These are phyloP conservation scores for Boletus subparvulus DNA, from an alignment of 768 basidiomycete genomes.

Conservation along the genomic window DNA sequence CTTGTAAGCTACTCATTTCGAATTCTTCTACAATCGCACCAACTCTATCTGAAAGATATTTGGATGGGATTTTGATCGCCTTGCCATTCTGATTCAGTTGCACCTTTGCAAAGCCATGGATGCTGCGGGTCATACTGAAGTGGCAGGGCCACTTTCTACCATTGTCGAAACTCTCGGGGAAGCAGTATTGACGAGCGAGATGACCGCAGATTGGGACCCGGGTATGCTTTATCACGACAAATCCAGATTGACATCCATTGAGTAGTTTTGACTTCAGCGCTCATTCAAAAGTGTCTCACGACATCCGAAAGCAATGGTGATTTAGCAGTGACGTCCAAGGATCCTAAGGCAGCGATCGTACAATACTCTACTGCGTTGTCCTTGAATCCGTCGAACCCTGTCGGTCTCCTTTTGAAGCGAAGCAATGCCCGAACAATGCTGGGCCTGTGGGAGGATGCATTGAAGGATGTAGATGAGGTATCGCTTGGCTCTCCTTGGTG, in stretches of 20 bases:
- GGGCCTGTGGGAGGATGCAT: not conserved
- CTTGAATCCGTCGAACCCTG: not conserved
- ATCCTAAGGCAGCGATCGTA: not conserved
- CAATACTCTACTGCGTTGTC: constrained; percentile 9
- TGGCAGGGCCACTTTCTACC: not conserved
- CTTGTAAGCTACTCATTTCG: not conserved
- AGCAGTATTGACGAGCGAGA: not conserved
- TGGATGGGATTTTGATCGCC: constrained; percentile 4
- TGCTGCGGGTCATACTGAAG: not conserved
- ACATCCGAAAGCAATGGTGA: not conserved
- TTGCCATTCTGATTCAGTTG: not conserved
- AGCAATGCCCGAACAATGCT: not conserved
- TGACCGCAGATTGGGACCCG: not conserved
- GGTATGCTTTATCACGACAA: too few relatives aligned
- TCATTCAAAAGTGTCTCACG: not conserved
- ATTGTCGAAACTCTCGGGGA: not conserved
- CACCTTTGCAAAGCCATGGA: not conserved
- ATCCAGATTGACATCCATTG: too few relatives aligned
- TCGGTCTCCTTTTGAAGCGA: constrained; percentile 4
- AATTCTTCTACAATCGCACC: fast-evolving
- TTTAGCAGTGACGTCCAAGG: not conserved
- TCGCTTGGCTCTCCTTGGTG: too few relatives aligned
- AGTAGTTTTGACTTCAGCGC: too few relatives aligned
- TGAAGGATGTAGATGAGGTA: constrained; percentile 6
- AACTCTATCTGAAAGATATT: constrained; percentile 1